Conservation (phyloP, 2,329 filamentous ascomycete genomes). For the Ramularia collo-cygni region DNA sequence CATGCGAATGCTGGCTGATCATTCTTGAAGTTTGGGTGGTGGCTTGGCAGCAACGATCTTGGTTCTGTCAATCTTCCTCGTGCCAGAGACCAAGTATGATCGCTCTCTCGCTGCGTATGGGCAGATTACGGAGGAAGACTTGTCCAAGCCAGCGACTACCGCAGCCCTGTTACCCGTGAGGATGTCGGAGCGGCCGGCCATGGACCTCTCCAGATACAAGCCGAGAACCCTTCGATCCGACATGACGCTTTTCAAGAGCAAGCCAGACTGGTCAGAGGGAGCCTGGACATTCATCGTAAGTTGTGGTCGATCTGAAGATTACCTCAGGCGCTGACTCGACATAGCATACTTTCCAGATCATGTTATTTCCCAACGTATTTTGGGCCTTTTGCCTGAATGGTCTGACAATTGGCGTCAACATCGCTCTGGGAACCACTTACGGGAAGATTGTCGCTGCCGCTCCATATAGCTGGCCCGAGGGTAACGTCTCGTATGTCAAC, state of each 20-base stretch:
- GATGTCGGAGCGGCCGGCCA: conserved; percentile 16
- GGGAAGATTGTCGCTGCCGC: conserved; percentile 30
- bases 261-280: conserved; percentile 34
- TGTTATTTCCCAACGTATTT: conserved; percentile 37
- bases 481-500: conserved; percentile 30
- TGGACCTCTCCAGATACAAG: conserved; percentile 34
- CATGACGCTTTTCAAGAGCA: conserved; percentile 36
- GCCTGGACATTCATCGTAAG: conserved; percentile 23
- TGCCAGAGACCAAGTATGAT: conserved; percentile 40
- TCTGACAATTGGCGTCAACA: conserved; percentile 35
- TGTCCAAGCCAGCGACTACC: conserved; percentile 6
- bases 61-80: conserved; percentile 33
- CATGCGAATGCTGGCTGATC: too few relatives aligned
- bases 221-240: conserved; percentile 34
- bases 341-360: conserved; percentile 18
- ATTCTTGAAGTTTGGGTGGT: conserved; percentile 26
- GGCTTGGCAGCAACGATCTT: conserved; percentile 31
- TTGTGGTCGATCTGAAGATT: not conserved
- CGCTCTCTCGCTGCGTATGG: conserved; percentile 34
- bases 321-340: not conserved
- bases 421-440: conserved; percentile 40
- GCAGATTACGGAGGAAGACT: conserved; percentile 20
- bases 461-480: conserved; percentile 34
- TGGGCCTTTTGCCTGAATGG: conserved; percentile 38
- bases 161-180: conserved; percentile 15